These are phyloP conservation scores for Phyllosticta paracitricarpa DNA, from an alignment of 2,329 filamentous ascomycete species.

Conservation along the genomic window DNA sequence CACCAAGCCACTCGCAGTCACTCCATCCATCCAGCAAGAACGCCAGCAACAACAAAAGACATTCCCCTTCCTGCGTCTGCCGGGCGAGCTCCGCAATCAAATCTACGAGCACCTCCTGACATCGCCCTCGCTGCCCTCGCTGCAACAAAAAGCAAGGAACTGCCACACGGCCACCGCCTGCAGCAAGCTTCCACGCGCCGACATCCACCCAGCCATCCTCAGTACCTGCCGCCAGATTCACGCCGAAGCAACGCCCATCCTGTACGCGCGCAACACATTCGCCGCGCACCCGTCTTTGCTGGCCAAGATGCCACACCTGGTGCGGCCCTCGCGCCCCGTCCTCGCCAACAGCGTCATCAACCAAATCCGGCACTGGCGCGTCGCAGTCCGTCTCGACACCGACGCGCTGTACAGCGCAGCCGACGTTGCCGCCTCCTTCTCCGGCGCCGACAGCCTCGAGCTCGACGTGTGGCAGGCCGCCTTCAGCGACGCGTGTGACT, in stretches of 20 bases:
- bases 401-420: conserved; percentile 36
- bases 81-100: conserved; percentile 52
- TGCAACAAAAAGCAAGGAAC: conserved; percentile 18
- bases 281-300: conserved; percentile 40
- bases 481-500: conserved; percentile 28
- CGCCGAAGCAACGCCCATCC: conserved; percentile 32
- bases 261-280: conserved; percentile 43
- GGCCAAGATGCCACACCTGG: conserved; percentile 34
- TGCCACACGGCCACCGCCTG: conserved; percentile 11
- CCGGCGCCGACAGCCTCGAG: conserved; percentile 36
- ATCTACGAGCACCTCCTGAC: conserved; percentile 38
- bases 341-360: conserved; percentile 19
- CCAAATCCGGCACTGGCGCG: conserved; percentile 34
- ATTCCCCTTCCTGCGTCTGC: conserved; percentile 35
- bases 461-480: conserved; percentile 40
- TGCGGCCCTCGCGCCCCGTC: conserved; percentile 26
- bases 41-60: conserved; percentile 1
- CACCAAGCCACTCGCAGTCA: conserved; percentile 10
- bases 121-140: conserved; percentile 14
- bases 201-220: conserved; percentile 32
- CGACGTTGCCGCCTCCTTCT: conserved; percentile 35
- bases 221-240: conserved; percentile 31
- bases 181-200: conserved; percentile 6
- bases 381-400: conserved; percentile 39
- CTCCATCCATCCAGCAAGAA: conserved; percentile 8